Percentiles rank a stretch among this genome's conserved stretches.
These are phyloP conservation scores for Oryza coarctata DNA, from an alignment of 176 grass and related monocot genomes.

Conservation along the genomic window DNA sequence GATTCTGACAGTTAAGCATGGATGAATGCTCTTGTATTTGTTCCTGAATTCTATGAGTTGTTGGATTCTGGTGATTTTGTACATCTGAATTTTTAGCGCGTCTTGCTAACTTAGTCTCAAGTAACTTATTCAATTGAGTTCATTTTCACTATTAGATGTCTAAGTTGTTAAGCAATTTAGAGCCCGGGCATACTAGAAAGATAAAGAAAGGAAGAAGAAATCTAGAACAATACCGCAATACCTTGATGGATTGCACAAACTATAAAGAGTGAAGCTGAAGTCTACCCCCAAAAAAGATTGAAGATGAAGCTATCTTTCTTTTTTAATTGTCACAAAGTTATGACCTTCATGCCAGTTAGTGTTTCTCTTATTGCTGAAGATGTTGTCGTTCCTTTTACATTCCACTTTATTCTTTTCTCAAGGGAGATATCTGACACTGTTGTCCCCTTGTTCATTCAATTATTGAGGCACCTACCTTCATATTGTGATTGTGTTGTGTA, in stretches of 20 bases:
- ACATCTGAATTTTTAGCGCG: not conserved
- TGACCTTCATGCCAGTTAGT: slow-evolving; percentile 5
- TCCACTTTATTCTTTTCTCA: slow-evolving; percentile 25
- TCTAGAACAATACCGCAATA: not conserved
- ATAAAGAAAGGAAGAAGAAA: not conserved
- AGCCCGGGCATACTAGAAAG: not conserved
- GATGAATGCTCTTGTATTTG: not conserved
- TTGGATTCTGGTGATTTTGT: not conserved
- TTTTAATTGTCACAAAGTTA: not conserved
- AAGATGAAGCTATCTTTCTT: not conserved
- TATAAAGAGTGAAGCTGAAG: not conserved
- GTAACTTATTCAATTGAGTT: not conserved
- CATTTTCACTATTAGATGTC: not conserved
- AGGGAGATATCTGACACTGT: not conserved
- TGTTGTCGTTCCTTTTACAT: not conserved
- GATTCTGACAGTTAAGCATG: not conserved
- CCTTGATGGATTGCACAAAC: not conserved
- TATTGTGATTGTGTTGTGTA: not conserved
- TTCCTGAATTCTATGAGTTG: not conserved
- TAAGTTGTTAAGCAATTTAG: not conserved
- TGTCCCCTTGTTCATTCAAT: not conserved
- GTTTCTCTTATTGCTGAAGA: not conserved
- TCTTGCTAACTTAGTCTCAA: not conserved
- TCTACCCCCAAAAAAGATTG: no score
- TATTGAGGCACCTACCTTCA: not conserved